These are phyloP conservation scores for Plectosphaerella sp. DNA, from an alignment of 2,329 filamentous ascomycete genomes.

Conservation along the genomic window DNA sequence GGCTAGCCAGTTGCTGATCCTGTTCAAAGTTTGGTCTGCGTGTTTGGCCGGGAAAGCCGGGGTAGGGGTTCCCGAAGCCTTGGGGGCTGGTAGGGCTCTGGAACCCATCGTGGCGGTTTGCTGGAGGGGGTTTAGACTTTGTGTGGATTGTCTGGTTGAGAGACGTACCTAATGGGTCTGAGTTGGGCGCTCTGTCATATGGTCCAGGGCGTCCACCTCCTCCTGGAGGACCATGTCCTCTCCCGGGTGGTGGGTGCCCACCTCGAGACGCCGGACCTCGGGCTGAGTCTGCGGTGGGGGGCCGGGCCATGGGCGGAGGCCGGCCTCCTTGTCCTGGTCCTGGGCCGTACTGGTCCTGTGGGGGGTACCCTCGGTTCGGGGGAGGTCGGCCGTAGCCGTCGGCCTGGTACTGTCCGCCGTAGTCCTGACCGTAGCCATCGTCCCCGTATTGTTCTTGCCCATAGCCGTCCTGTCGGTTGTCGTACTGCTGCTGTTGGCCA, in stretches of 20 bases:
- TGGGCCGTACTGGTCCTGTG: conserved; percentile 40
- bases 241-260: conserved; percentile 23
- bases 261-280: conserved; percentile 32
- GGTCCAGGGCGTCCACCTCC: conserved; percentile 36
- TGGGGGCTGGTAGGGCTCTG: conserved; percentile 22
- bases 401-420: conserved; percentile 37
- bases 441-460: conserved; percentile 40
- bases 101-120: conserved; percentile 22
- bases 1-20: conserved; percentile 34
- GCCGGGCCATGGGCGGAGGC: conserved; percentile 35
- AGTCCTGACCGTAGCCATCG: conserved; percentile 30
- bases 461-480: conserved; percentile 41
- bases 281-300: conserved; percentile 31
- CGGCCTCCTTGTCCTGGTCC: conserved; percentile 34
- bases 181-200: conserved; percentile 28
- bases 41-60: conserved; percentile 35
- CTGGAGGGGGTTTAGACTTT: conserved; percentile 2
- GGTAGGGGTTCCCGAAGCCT: conserved; percentile 28
- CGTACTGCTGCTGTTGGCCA: conserved; percentile 34
- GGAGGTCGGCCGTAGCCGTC: conserved; percentile 40
- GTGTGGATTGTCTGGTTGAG: conserved; percentile 1
- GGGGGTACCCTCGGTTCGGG: conserved; percentile 32
- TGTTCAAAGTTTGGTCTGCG: conserved; percentile 33
- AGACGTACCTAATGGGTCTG: conserved; percentile 37
- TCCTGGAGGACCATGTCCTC: conserved; percentile 25